Base-by-base conservation (phyloP, 106 monocot species). In the Hemerocallis citrina region DNA sequence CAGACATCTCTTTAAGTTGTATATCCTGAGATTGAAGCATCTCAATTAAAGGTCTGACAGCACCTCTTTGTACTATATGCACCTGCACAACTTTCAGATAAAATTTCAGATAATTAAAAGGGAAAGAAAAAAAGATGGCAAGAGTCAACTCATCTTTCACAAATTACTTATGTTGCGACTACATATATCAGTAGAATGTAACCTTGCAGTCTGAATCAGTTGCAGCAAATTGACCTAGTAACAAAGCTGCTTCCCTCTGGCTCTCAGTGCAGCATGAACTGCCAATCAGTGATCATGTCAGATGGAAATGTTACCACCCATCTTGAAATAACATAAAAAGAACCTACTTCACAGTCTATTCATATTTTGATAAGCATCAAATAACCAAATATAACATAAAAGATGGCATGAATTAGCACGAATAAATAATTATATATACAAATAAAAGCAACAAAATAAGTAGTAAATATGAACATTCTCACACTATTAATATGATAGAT, bases 141-240 rank as follows among this genome's bases (percentile, higher is more conserved):
- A 38, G 11, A 38, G 11, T n/a, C n/a, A n/a, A n/a, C n/a, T n/a
- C n/a, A n/a, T n/a, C n/a, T n/a, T 5, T 38, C 37, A 5, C 5
- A 6, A 38, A 38, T 38, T 38, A 38, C 11, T 38, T 6, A 38
- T 5, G 11, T 11, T 38, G 37, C 7, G 37, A 38, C 11, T 38
- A 38, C 11, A 38, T 38, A 38, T 38, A 11, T 38, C 17, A 23
- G n/a, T n/a, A n/a, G n/a, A n/a, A n/a, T 42, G 32, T 37, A 5
- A 93, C 93, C 88, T 93, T 93, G 77, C 88, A 93, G 61, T 93
- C 93, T 60, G 88, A 88, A 72, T 93, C 93, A 61, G 93, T 88
- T 35, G 88, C 88, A 52, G 93, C 93, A 77, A 93, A 93, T 61
- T 93, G 93, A 46, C 93, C 93, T 46, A 93, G 67, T 49, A 93